phyloP scores from a whole-genome alignment of 2,329 filamentous ascomycete species.

The Aspergillus vadensis region DNA sequence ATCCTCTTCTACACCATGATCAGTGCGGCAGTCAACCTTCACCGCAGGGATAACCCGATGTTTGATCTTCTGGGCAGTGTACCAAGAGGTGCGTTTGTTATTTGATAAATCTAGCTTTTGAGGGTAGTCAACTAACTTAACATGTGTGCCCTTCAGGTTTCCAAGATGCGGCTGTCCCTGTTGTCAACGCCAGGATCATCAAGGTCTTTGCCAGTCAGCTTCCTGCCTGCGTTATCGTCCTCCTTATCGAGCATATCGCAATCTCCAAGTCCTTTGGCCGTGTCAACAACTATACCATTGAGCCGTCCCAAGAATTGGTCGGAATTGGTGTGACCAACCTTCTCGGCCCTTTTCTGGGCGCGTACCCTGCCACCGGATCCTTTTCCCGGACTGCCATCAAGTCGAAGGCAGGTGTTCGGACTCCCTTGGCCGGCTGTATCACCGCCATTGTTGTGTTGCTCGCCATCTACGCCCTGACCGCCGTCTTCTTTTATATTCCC shows the following conservation, averaged over 20 bases:
- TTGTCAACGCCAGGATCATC: constrained; percentile 67
- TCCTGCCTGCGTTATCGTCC: constrained; percentile 86
- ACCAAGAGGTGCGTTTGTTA: constrained; percentile 63
- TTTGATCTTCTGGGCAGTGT: constrained; percentile 77
- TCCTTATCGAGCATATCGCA: constrained; percentile 94
- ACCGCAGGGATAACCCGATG: constrained; percentile 62
- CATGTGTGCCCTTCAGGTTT: constrained; percentile 59
- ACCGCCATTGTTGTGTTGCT: constrained; percentile 83
- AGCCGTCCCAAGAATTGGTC: constrained; percentile 93
- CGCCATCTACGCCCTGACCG: constrained; percentile 84
- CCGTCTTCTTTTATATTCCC: constrained; percentile 93
- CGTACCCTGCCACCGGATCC: constrained; percentile 88
- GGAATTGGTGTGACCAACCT: constrained; percentile 91
- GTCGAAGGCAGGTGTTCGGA: constrained; percentile 92
- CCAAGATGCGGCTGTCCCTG: constrained; percentile 73
- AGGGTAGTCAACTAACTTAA: too few relatives aligned
- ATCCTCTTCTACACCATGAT: constrained; percentile 91
- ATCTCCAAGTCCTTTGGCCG: constrained; percentile 96
- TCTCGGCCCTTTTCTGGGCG: constrained; percentile 87
- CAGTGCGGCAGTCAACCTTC: constrained; percentile 78
- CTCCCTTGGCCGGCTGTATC: constrained; percentile 85
- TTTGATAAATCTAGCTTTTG: not conserved
- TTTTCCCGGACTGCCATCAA: constrained; percentile 97
- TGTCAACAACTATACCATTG: constrained; percentile 93
- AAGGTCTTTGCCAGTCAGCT: constrained; percentile 69